These are phyloP conservation scores for Aspergillus hortae DNA, from an alignment of 2,329 filamentous ascomycete genomes.

Conservation along the genomic window DNA sequence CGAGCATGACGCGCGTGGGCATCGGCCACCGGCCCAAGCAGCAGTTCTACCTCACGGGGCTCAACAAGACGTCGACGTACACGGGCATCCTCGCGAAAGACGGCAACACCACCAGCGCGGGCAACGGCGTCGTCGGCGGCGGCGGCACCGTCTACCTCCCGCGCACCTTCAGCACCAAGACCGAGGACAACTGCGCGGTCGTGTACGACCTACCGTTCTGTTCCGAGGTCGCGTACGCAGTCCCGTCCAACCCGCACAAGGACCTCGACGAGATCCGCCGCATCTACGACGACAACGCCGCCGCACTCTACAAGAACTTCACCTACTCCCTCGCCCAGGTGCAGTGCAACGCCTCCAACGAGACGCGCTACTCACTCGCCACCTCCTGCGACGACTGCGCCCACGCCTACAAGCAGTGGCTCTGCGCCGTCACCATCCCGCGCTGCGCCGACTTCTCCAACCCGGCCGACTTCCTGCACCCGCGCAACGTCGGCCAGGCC, in stretches of 20 bases:
- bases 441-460: constrained; percentile 81
- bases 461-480: constrained; percentile 54
- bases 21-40: constrained; percentile 69
- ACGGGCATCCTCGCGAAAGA: constrained; percentile 66
- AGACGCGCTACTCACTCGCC: constrained; percentile 76
- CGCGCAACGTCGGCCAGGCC: constrained; percentile 66
- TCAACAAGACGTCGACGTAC: constrained; percentile 71
- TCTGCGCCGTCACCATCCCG: constrained; percentile 89
- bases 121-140: constrained; percentile 58
- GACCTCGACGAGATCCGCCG: constrained; percentile 60
- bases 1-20: constrained; percentile 67
- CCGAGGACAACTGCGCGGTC: constrained; percentile 76
- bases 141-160: constrained; percentile 71
- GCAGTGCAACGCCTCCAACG: constrained; percentile 72
- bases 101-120: constrained; percentile 53
- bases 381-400: constrained; percentile 73
- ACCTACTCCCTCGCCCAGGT: constrained; percentile 77
- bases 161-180: constrained; percentile 74
- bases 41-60: constrained; percentile 77
- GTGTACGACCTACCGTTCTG: constrained; percentile 88
- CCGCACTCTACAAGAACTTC: constrained; percentile 70
- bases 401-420: constrained; percentile 84
- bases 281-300: constrained; percentile 76
- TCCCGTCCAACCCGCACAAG: constrained; percentile 72
- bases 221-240: constrained; percentile 82